A percentile compares a stretch with the other conserved stretches of the same genome.
These are phyloP conservation scores for Naganishia kalamii DNA, from an alignment of 768 basidiomycete genomes.

Conservation along the genomic window DNA sequence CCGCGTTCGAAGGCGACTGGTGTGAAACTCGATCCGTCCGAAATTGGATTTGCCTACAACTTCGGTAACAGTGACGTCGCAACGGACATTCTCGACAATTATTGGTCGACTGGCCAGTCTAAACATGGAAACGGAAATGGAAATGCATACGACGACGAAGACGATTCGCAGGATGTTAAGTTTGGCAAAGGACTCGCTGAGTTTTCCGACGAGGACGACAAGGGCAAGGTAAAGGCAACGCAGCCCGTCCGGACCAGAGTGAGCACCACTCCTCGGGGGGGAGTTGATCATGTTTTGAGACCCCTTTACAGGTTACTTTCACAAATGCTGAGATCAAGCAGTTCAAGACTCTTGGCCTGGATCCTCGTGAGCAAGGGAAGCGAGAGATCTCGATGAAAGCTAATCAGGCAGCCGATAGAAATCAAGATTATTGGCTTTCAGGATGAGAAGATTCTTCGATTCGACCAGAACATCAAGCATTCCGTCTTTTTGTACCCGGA, in stretches of 20 bases:
- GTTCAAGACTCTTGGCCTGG: conserved; percentile 71
- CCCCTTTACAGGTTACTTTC: conserved; percentile 48
- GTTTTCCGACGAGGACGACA: conserved; percentile 3
- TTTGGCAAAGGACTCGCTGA: conserved; percentile 33
- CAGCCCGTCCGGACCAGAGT: conserved; percentile 29
- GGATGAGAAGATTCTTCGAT: conserved; percentile 58
- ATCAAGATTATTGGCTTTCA: conserved; percentile 93
- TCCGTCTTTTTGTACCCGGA: conserved; percentile 86
- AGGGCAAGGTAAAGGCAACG: conserved; percentile 18
- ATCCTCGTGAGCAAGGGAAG: conserved; percentile 58
- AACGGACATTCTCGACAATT: conserved; percentile 20
- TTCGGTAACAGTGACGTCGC: conserved; percentile 38
- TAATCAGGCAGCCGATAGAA: conserved; percentile 43
- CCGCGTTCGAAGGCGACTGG: conserved; percentile 39
- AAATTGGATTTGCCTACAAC: conserved; percentile 47
- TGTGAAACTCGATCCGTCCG: conserved; percentile 38
- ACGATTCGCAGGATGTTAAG: conserved; percentile 48
- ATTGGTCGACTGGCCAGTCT: conserved; percentile 40
- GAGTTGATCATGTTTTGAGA: too few species aligned
- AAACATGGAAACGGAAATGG: conserved; percentile 23
- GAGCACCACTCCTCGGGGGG: conserved; percentile 19
- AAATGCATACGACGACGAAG: too few species aligned
- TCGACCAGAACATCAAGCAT: conserved; percentile 90
- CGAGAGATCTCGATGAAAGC: neutral
- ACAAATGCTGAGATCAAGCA: conserved; percentile 73